phyloP scores from a whole-genome alignment of 352 stramenopile species.

The Aphanomyces stellatus region DNA sequence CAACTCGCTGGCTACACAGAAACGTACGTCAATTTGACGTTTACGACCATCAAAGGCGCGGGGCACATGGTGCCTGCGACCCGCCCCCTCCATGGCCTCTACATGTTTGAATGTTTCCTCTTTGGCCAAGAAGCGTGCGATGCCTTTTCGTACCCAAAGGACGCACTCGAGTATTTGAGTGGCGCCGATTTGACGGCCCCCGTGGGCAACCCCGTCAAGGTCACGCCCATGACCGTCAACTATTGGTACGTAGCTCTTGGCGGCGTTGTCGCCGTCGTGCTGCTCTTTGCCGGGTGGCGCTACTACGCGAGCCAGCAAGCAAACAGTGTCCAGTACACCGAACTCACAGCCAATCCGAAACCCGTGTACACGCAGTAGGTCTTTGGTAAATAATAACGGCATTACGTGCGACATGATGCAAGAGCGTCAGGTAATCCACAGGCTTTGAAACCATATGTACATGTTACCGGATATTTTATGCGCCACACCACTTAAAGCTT shows the following conservation, averaged over 20 bases:
- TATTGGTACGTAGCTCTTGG: neutral
- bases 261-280: neutral
- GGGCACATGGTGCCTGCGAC: constrained; percentile 74
- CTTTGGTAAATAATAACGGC: too few species aligned
- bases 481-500: too few species aligned
- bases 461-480: too few species aligned
- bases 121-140: constrained; percentile 29
- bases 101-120: constrained; percentile 17
- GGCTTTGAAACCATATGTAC: too few species aligned
- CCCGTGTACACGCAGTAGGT: constrained; percentile 29
- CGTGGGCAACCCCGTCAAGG: neutral
- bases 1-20: constrained; percentile 80
- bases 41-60: constrained; percentile 85
- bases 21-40: constrained; percentile 68
- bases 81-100: constrained; percentile 11
- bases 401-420: too few species aligned
- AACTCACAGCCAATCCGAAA: neutral
- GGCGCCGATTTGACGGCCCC: neutral
- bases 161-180: constrained; percentile 31
- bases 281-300: neutral
- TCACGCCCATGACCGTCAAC: neutral
- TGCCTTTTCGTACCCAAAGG: constrained; percentile 37
- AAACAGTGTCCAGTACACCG: neutral
- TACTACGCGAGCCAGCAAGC: constrained; percentile 10
- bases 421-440: too few species aligned